Base-by-base conservation (phyloP, 1,139 yeast species). In the Pichia sp. region DNA sequence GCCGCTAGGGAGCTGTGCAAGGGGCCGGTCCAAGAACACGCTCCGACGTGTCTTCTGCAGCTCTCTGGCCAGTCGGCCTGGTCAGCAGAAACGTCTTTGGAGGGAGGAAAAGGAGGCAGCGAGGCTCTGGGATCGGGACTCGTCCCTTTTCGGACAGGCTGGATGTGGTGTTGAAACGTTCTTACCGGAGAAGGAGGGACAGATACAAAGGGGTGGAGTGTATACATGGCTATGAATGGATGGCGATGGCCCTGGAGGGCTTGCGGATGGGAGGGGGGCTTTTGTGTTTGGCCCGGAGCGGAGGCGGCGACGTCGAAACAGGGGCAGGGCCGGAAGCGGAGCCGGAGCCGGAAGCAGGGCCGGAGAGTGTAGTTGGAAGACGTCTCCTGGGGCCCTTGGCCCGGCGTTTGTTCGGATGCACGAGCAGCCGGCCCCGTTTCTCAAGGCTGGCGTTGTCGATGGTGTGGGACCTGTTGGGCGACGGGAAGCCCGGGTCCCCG, bases 331-430 rank as follows among this genome's bases (percentile, higher is more conserved):
- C 13, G 13, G 41, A 32, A 4, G 40, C 26, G 30, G 40, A 11
- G 16, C 44, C 40, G 26, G 26, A 23, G 26, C 26, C 26, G 26
- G 26, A 23, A 23, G 26, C 26, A 23, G 26, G 26, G 26, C 26
- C 26, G 26, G 26, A 44, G 5, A 47, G 5, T 4, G 10, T 8
- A 8, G 43, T 40, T 3, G 54, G 54, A 2, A 47, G 50, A 8
- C 56, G 47, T 15, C 58, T 49, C n/a, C 42, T 49, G 2, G 60
- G 60, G 2, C 60, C 60, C 16, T 45, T 51, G 4, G 54, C 50
- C 30, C 60, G 50, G 5, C 38, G 8, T 34, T 57, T 57, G 23
- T 54, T 57, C 8, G 54, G 53, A 45, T 57, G 57, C 10, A 46
- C 47, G 13, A 57, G 40, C n/a, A 45, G 47, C 48, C 42, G 38